Percentiles rank a stretch among this genome's conserved stretches.
Evolutionary conservation across 805 yeast species (phyloP).

Genomic region (Kodamaea neixiangensis): DNA sequence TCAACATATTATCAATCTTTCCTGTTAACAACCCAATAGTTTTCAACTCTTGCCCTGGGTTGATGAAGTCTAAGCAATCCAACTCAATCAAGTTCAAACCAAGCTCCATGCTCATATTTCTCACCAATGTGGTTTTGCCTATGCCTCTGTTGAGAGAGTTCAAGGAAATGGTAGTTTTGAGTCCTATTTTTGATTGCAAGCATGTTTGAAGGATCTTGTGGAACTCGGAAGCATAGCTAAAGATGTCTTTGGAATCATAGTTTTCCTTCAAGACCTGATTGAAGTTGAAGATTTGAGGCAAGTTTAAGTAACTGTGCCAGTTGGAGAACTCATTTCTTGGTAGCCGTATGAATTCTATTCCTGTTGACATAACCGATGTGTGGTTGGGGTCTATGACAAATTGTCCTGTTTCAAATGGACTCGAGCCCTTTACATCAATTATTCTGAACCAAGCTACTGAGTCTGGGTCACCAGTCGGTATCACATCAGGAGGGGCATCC

Average conservation of each 20-base stretch:
- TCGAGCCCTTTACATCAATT: slow-evolving; percentile 47
- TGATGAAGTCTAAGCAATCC: slow-evolving; percentile 67
- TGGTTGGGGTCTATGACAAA: slow-evolving; percentile 64
- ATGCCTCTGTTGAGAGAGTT: slow-evolving; percentile 71
- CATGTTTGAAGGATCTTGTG: slow-evolving; percentile 58
- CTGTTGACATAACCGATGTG: slow-evolving; percentile 72
- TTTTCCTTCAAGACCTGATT: slow-evolving; percentile 16
- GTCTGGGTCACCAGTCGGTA: slow-evolving; percentile 67
- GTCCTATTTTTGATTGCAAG: slow-evolving; percentile 34
- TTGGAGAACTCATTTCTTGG: slow-evolving; percentile 37
- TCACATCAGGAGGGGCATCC: slow-evolving; percentile 27
- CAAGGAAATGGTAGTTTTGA: slow-evolving; percentile 65
- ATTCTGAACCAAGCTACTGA: slow-evolving; percentile 85
- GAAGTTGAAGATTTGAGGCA: slow-evolving; percentile 45
- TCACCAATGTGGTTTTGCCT: slow-evolving; percentile 72
- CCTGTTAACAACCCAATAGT: slow-evolving; percentile 79
- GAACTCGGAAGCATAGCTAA: slow-evolving; percentile 52
- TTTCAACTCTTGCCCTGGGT: slow-evolving; percentile 72
- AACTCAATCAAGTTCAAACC: slow-evolving; percentile 70
- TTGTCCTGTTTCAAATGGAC: slow-evolving; percentile 30
- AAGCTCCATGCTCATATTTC: slow-evolving; percentile 52
- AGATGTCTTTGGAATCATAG: slow-evolving; percentile 28
- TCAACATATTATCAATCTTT: slow-evolving; percentile 64
- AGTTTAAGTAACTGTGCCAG: slow-evolving; percentile 50
- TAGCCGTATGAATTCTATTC: slow-evolving; percentile 45